Base-by-base conservation (phyloP, 768 basidiomycete genomes). In the Agaricus sinodeliciosus region DNA sequence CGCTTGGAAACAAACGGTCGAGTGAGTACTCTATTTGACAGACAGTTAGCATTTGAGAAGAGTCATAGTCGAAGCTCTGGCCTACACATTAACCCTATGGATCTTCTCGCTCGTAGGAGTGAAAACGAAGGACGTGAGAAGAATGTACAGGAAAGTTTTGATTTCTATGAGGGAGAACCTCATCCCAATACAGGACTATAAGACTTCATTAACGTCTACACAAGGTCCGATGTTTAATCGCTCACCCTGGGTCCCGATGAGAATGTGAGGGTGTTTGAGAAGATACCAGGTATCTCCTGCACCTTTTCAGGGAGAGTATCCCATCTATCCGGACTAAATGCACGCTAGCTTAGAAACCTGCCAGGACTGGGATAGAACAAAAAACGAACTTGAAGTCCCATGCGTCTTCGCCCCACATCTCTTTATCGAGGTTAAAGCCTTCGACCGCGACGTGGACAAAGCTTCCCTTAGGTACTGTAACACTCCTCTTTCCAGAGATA, bases 101-200 rank as follows among this genome's bases (percentile, higher is more conserved):
- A 87, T 78, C 55, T 73, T 73, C 12, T 76, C 73, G n/a, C 68
- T 70, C 2, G 82, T 79, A 52, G 72, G 63, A n/a, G 63, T 56
- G 60, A 85, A 91, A 5, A 66, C 71, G 59, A 90, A 92, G 60
- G 79, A 76, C 11, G 81, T 82, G 40, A 92, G 58, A 18, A 92
- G 72, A 46, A 82, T 75, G 59, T 81, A 89, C 8, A 90, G 61
- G 62, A 92, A 84, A 0, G 79, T 75, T 69, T 92, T 92, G 58
- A 90, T 83, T 69, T 93, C 89, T 49, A 91, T 87, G 63, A 90
- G 69, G 4, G 90, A 87, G 65, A 93, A 90, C 19, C 84, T 80
- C 70, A 87, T 74, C 2, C 90, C 90, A 45, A 90, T 86, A 62
- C 90, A 92, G 1, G 87, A 85, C 90, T 92, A 49, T 48, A 55